Base-by-base conservation (phyloP, 441 rosid species). In the Syzygium syzygioides region DNA sequence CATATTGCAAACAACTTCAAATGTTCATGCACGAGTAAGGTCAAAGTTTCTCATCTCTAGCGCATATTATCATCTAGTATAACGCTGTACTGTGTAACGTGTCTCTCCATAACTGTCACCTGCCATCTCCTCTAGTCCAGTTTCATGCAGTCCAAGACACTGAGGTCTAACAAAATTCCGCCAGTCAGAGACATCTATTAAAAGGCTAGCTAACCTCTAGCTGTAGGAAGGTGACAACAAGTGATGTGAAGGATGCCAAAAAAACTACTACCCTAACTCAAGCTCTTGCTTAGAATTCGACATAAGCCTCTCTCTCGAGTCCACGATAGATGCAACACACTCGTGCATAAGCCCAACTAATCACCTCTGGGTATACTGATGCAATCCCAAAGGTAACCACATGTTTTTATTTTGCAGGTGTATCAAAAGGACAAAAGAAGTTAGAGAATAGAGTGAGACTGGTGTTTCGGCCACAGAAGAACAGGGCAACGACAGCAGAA, bases 71-170 rank as follows among this genome's bases (percentile, higher is more conserved):
- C 80, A 34, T 68, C 14, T 10, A 68, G 79, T 10, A 19, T 34
- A 18, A 26, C 1, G 2, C 11, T 9, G 26, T 23, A 52, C 20
- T n/a, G 57, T 0, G 15, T 9, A 15, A 84, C 0, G 8, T 2
- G 15, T 6, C 26, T 84, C 59, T 0, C 48, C 59, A 85, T 20
- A 19, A 71, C 80, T 37, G 26, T 71, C 1, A 71, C 26, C 14
- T 10, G 80, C 15, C 48, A 34, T 68, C 48, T 41, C 79, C 28
- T 68, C 79, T 34, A 41, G 79, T 37, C 0, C 50, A 71, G 80
- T 37, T 10, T 50, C 28, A 37, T 20, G 50, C 79, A 66, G 23
- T 18, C 45, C 79, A 18, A 2, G 37, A 12, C 79, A 68, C 2
- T 18, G 45, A 68, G 48, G 48, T 68, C 79, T 9, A 68, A 68